A percentile compares a stretch with the other conserved stretches of the same genome.
These are phyloP conservation scores for Verbascum thapsus DNA, from an alignment of 257 asterid species.

Conservation along the genomic window DNA sequence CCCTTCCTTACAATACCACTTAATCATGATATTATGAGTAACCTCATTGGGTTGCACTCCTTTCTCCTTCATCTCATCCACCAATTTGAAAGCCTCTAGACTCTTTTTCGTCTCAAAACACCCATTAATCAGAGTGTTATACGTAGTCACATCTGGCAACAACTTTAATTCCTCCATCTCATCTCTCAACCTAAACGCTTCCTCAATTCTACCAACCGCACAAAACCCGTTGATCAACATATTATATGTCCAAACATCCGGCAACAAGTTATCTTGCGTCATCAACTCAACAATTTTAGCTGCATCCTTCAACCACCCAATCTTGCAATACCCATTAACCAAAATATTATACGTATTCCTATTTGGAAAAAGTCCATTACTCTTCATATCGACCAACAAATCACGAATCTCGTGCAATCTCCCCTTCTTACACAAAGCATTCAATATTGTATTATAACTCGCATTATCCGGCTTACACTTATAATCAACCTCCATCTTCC, in stretches of 20 bases:
- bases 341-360: slow-evolving; percentile 66
- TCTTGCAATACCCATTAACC: slow-evolving; percentile 73
- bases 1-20: slow-evolving; percentile 80
- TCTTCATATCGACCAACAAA: slow-evolving; percentile 71
- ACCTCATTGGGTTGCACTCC: slow-evolving; percentile 57
- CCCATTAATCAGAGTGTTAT: slow-evolving; percentile 75
- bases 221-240: slow-evolving; percentile 72
- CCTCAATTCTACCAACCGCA: slow-evolving; percentile 56
- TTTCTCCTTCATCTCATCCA: slow-evolving; percentile 65
- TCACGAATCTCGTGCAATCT: slow-evolving; percentile 63
- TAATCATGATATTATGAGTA: slow-evolving; percentile 72
- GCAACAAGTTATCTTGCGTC: slow-evolving; percentile 58
- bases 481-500: slow-evolving; percentile 54
- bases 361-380: slow-evolving; percentile 60
- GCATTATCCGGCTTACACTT: slow-evolving; percentile 60
- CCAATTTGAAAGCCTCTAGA: slow-evolving; percentile 50
- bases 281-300: slow-evolving; percentile 65
- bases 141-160: slow-evolving; percentile 76
- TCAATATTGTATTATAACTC: slow-evolving; percentile 70
- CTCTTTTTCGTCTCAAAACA: slow-evolving; percentile 52
- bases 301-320: slow-evolving; percentile 84
- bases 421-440: slow-evolving; percentile 71
- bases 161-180: slow-evolving; percentile 68
- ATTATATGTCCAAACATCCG: slow-evolving; percentile 77
- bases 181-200: slow-evolving; percentile 62